Conservation (phyloP, 1,284 basidiomycete genomes). For the Malassezia caprae region DNA sequence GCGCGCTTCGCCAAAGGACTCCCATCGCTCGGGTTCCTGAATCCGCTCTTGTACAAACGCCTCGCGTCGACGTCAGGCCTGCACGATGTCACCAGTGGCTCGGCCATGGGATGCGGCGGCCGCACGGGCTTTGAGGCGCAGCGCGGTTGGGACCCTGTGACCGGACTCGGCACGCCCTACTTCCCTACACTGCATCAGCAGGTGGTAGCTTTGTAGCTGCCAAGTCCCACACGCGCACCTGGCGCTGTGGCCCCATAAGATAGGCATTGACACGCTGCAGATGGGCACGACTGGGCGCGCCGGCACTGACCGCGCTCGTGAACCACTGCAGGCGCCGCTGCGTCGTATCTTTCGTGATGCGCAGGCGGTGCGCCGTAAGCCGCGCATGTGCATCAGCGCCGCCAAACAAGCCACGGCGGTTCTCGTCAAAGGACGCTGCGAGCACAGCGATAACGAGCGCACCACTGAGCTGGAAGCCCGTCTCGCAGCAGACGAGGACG, state of each 20-base stretch:
- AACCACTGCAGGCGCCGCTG: slow-evolving; percentile 17
- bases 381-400: background rate
- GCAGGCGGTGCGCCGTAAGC: slow-evolving; percentile 3
- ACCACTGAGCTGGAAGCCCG: slow-evolving; percentile 21
- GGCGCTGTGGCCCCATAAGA: slow-evolving; percentile 12
- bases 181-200: slow-evolving; percentile 21
- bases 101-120: slow-evolving; percentile 39
- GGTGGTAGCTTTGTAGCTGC: slow-evolving; percentile 8
- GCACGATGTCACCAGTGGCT: slow-evolving; percentile 53
- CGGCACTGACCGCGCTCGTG: background rate
- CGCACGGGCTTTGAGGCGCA: slow-evolving; percentile 33
- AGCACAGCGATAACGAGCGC: slow-evolving; percentile 23
- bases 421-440: slow-evolving; percentile 37
- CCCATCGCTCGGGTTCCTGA: slow-evolving; percentile 53
- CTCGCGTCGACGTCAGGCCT: slow-evolving; percentile 46
- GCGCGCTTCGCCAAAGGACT: slow-evolving; percentile 50
- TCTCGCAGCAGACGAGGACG: slow-evolving; percentile 20
- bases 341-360: slow-evolving; percentile 12
- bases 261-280: slow-evolving; percentile 17
- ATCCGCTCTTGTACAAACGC: slow-evolving; percentile 52
- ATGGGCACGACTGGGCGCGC: slow-evolving; percentile 9
- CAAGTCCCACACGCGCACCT: background rate
- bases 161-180: slow-evolving; percentile 34
- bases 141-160: slow-evolving; percentile 36
- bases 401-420: slow-evolving; percentile 16